Conservation (phyloP, 129 eudicot genomes). For the Lonicera japonica region DNA sequence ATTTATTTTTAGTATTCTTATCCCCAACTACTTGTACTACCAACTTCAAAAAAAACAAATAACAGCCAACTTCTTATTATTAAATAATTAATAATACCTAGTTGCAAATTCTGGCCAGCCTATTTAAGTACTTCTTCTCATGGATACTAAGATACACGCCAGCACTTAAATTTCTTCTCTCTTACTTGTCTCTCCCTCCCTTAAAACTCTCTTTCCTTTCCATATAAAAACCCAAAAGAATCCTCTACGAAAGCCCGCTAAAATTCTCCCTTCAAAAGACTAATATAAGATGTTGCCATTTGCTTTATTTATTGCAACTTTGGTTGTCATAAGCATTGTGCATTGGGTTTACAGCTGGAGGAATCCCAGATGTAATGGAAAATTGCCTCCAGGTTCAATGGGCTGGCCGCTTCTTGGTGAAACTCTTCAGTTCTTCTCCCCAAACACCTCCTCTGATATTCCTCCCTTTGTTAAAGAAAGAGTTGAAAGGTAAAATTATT, state of each 20-base stretch:
- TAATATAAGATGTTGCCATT: constrained; percentile 37
- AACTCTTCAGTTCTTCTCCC: constrained; percentile 66
- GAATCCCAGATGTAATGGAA: constrained; percentile 79
- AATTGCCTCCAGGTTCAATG: constrained; percentile 89
- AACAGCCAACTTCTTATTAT: no score
- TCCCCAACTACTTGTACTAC: not conserved
- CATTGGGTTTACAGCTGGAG: constrained; percentile 77
- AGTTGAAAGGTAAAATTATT: constrained; percentile 59
- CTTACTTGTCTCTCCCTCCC: constrained; percentile 8
- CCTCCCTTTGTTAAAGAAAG: constrained; percentile 82
- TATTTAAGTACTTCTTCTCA: constrained; percentile 53
- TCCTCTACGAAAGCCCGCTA: not conserved
- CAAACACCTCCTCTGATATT: constrained; percentile 49
- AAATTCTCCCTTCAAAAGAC: not conserved
- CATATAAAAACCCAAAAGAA: not conserved
- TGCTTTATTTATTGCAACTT: constrained; percentile 27
- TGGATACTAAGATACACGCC: constrained; percentile 50
- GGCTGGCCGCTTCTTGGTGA: constrained; percentile 91
- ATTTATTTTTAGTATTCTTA: no score
- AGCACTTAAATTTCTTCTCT: constrained; percentile 37
- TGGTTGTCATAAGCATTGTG: constrained; percentile 27
- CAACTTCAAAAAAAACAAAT: not conserved
- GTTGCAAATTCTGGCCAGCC: constrained; percentile 36
- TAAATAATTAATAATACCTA: no score
- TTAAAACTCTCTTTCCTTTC: not conserved